Conservation (phyloP, 2,329 filamentous ascomycete species). For the Volutella citrinella region DNA sequence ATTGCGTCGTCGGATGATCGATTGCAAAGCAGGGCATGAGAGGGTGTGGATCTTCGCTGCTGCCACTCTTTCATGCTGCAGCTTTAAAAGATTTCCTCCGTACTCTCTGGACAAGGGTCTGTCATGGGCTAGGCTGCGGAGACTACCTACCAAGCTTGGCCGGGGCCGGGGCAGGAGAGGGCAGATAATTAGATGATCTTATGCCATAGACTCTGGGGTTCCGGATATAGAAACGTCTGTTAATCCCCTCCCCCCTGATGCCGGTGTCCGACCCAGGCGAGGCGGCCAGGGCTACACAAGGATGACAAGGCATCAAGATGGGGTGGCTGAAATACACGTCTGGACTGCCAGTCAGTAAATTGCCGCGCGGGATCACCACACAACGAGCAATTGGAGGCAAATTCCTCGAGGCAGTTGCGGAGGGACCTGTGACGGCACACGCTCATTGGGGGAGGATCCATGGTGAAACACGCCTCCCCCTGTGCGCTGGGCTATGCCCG, state of each 20-base stretch:
- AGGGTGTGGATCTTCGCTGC: conserved; percentile 24
- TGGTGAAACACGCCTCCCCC: conserved; percentile 27
- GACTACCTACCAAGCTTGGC: conserved; percentile 33
- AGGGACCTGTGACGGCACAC: conserved; percentile 15
- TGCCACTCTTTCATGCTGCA: conserved; percentile 27
- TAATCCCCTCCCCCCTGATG: conserved; percentile 29
- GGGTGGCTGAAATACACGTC: conserved; percentile 16
- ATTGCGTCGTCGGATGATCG: conserved; percentile 29
- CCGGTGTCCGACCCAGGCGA: conserved; percentile 13
- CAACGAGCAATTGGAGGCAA: conserved; percentile 15
- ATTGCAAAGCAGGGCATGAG: conserved; percentile 24
- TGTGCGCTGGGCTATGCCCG: conserved; percentile 19
- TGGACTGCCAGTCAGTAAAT: conserved; percentile 23
- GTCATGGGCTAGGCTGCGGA: conserved; percentile 24
- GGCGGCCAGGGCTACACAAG: conserved; percentile 17
- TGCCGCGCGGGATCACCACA: conserved; percentile 19
- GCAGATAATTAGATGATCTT: conserved; percentile 60
- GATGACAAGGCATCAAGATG: conserved; percentile 17
- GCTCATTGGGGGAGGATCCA: conserved; percentile 23
- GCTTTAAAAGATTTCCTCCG: conserved; percentile 26
- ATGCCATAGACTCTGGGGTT: conserved; percentile 48
- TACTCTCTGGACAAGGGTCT: conserved; percentile 21
- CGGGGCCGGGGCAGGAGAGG: conserved; percentile 38
- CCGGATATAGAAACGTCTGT: conserved; percentile 54
- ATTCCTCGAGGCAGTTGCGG: conserved; percentile 17